A percentile compares a stretch with the other conserved stretches of the same genome.
These are phyloP conservation scores for Dictyostelium firmibasis DNA, from an alignment of 78 protist genomes.

Conservation along the genomic window DNA sequence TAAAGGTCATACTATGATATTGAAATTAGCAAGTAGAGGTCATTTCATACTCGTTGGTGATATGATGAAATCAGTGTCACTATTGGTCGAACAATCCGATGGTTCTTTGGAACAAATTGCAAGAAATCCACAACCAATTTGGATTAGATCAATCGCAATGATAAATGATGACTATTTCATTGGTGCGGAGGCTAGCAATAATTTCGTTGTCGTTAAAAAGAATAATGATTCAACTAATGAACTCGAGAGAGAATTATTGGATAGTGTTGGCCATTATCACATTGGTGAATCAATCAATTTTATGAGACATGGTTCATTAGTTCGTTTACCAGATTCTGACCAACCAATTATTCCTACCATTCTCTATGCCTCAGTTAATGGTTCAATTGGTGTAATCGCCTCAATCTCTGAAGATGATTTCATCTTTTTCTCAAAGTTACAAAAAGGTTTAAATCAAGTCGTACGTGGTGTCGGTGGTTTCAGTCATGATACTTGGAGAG, in stretches of 20 bases:
- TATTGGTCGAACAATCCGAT: slow-evolving; percentile 31
- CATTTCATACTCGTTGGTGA: slow-evolving; percentile 95
- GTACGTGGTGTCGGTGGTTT: slow-evolving; percentile 91
- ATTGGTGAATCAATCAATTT: slow-evolving; percentile 89
- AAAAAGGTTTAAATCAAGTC: slow-evolving; percentile 39
- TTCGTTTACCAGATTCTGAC: slow-evolving; percentile 47
- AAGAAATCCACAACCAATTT: slow-evolving; percentile 65
- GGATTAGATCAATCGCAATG: slow-evolving; percentile 84
- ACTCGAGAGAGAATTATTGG: slow-evolving; percentile 85
- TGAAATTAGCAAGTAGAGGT: slow-evolving; percentile 80
- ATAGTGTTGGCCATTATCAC: slow-evolving; percentile 86
- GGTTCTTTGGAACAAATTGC: slow-evolving; percentile 76
- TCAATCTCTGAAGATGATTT: slow-evolving; percentile 68
- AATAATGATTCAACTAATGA: slow-evolving; percentile 86
- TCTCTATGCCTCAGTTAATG: slow-evolving; percentile 85
- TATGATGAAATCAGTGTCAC: slow-evolving; percentile 87
- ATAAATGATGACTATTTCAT: slow-evolving; percentile 90
- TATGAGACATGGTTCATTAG: slow-evolving; percentile 77
- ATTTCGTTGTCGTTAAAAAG: slow-evolving; percentile 52
- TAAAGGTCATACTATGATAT: slow-evolving; percentile 85
- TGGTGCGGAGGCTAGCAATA: slow-evolving; percentile 89
- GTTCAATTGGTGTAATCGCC: slow-evolving; percentile 90
- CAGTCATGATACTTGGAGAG: slow-evolving; percentile 84
- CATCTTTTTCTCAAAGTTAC: slow-evolving; percentile 53
- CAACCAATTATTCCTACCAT: slow-evolving; percentile 45